Conservation (phyloP, 2,329 filamentous ascomycete genomes). For the Scedosporium dehoogii region DNA sequence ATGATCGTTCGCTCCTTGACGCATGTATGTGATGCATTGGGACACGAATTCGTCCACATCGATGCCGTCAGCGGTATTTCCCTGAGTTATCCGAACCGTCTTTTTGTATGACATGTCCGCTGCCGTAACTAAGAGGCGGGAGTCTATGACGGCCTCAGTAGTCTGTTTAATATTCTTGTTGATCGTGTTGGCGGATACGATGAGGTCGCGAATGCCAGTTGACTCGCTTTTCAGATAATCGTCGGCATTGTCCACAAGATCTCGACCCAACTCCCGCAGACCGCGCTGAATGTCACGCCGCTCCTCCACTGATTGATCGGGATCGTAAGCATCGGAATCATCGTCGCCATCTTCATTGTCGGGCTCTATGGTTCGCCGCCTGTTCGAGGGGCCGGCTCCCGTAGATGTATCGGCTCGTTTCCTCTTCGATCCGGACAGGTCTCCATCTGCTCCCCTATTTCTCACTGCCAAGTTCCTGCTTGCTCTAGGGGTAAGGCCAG, state of each 20-base stretch:
- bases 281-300: slow-evolving; percentile 60
- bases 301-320: slow-evolving; percentile 68
- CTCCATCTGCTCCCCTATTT: not conserved
- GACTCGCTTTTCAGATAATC: slow-evolving; percentile 61
- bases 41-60: slow-evolving; percentile 88
- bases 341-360: slow-evolving; percentile 11
- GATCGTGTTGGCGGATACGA: slow-evolving; percentile 56
- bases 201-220: slow-evolving; percentile 51
- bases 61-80: slow-evolving; percentile 62
- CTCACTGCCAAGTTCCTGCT: not conserved
- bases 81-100: slow-evolving; percentile 62
- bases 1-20: slow-evolving; percentile 46
- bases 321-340: slow-evolving; percentile 55
- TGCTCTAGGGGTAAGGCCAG: not conserved
- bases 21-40: slow-evolving; percentile 85
- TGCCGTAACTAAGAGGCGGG: slow-evolving; percentile 70
- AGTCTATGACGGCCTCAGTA: slow-evolving; percentile 81
- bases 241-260: slow-evolving; percentile 56
- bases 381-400: slow-evolving; percentile 9
- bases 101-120: slow-evolving; percentile 75
- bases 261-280: slow-evolving; percentile 56
- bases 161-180: slow-evolving; percentile 73
- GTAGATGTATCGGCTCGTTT: slow-evolving; percentile 20
- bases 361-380: slow-evolving; percentile 17
- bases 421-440: slow-evolving; percentile 19